phyloP scores from a whole-genome alignment of 1,284 basidiomycete genomes.

The Trichosporon coremiiforme region DNA sequence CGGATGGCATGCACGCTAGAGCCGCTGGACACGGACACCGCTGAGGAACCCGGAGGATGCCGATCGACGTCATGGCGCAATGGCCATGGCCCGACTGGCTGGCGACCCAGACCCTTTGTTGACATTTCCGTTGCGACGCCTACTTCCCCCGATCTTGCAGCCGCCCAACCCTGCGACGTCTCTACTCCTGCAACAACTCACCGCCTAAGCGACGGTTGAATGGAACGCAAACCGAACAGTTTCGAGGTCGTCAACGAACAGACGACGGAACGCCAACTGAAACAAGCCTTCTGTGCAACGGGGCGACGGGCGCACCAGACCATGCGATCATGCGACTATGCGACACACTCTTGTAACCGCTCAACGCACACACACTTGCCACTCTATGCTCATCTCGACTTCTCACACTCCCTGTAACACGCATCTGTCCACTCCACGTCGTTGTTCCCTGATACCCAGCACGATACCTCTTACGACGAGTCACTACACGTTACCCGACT shows the following conservation, averaged over 20 bases:
- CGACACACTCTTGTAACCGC: neutral
- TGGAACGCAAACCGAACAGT: neutral
- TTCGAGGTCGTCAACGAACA: neutral
- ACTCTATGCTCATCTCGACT: neutral
- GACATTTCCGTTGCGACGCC: neutral
- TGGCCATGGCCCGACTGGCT: slow-evolving; percentile 6
- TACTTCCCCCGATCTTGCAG: neutral
- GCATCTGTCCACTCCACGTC: neutral
- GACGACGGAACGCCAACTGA: slow-evolving; percentile 8
- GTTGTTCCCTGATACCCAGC: neutral
- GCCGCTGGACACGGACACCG: slow-evolving; percentile 5
- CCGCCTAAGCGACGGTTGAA: neutral
- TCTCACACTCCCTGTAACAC: neutral
- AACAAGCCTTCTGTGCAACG: neutral
- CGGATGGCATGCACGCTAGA: neutral
- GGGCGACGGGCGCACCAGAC: slow-evolving; percentile 3
- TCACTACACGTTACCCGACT: too few relatives aligned
- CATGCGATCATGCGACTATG: neutral
- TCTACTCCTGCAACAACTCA: neutral
- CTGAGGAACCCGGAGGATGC: slow-evolving; percentile 4
- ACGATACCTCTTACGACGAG: neutral
- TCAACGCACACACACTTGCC: neutral
- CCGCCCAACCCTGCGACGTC: neutral
- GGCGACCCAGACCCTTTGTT: neutral
- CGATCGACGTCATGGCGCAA: slow-evolving; percentile 14